Conservation (phyloP, 352 stramenopile species). For the Globisporangium uncinulatum region DNA sequence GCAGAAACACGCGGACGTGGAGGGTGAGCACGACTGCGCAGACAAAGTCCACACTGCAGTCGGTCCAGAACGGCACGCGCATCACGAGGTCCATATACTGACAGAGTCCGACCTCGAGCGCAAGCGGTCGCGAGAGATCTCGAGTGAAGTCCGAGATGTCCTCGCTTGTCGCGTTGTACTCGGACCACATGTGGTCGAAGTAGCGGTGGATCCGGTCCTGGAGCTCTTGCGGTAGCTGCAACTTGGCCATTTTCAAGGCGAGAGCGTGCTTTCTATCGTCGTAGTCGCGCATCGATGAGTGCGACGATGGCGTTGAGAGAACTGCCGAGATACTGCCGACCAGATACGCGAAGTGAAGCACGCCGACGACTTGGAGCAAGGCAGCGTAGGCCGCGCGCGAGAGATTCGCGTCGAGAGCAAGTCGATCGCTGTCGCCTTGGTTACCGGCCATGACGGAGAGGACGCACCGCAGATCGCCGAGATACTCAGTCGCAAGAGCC, state of each 20-base stretch:
- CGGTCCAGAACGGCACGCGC: constrained; percentile 29
- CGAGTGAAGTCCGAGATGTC: constrained; percentile 25
- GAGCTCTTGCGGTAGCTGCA: constrained; percentile 22
- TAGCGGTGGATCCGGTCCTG: constrained; percentile 35
- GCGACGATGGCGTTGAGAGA: constrained; percentile 7
- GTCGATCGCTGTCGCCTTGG: neutral
- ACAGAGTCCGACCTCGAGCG: constrained; percentile 34
- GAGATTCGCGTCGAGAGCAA: too few species aligned
- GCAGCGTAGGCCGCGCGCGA: neutral
- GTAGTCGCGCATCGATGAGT: constrained; percentile 8
- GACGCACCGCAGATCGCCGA: neutral
- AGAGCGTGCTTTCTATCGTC: constrained; percentile 17
- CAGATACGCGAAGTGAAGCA: constrained; percentile 8
- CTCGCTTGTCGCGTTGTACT: constrained; percentile 38
- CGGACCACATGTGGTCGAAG: constrained; percentile 38
- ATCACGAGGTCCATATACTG: constrained; percentile 31
- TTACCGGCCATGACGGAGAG: neutral
- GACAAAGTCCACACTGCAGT: constrained; percentile 32
- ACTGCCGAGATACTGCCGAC: constrained; percentile 21
- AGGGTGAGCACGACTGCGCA: constrained; percentile 32
- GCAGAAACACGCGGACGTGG: constrained; percentile 30
- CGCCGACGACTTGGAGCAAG: constrained; percentile 2
- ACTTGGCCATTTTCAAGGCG: constrained; percentile 17
- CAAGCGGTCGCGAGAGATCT: constrained; percentile 35
- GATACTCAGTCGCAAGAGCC: neutral